Percentiles rank a stretch among this genome's conserved stretches.
phyloP scores from a whole-genome alignment of 257 asterid genomes.

The Rauvolfia tetraphylla region DNA sequence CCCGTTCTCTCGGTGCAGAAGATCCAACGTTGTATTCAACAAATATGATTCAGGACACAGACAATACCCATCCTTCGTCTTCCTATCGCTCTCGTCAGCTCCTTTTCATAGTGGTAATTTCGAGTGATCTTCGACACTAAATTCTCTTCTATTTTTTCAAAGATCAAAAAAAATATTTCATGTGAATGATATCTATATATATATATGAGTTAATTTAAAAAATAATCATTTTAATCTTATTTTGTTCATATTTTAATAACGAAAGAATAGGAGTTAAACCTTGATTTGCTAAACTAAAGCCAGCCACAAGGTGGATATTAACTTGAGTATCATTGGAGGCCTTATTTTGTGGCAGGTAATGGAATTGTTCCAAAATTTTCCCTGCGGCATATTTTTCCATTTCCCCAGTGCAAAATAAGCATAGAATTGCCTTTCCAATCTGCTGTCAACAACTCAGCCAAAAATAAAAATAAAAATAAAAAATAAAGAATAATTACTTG shows the following conservation, averaged over 20 bases:
- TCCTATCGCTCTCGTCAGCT: not conserved
- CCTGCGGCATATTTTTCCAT: not conserved
- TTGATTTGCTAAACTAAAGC: not conserved
- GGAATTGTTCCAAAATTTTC: not conserved
- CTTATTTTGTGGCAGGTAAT: not conserved
- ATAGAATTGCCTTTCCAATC: too few relatives aligned
- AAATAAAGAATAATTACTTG: too few relatives aligned
- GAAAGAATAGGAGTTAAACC: not conserved
- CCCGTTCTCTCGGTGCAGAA: not conserved
- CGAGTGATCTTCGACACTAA: not conserved
- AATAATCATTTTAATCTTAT: too few relatives aligned
- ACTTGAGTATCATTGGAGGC: not conserved
- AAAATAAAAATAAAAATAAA: too few relatives aligned
- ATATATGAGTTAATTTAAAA: too few relatives aligned
- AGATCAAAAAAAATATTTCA: too few relatives aligned
- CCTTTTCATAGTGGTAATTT: not conserved
- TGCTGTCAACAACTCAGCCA: too few relatives aligned
- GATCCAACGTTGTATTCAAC: not conserved
- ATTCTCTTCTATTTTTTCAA: too few relatives aligned
- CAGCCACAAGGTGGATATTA: not conserved
- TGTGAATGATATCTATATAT: too few relatives aligned
- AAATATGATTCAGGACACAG: not conserved
- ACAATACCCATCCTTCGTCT: not conserved
- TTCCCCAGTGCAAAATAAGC: too few relatives aligned
- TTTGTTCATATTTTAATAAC: not conserved